A percentile compares a stretch with the other conserved stretches of the same genome.
Conservation (phyloP, 331 rosid genomes). For the Cydonia oblonga region DNA sequence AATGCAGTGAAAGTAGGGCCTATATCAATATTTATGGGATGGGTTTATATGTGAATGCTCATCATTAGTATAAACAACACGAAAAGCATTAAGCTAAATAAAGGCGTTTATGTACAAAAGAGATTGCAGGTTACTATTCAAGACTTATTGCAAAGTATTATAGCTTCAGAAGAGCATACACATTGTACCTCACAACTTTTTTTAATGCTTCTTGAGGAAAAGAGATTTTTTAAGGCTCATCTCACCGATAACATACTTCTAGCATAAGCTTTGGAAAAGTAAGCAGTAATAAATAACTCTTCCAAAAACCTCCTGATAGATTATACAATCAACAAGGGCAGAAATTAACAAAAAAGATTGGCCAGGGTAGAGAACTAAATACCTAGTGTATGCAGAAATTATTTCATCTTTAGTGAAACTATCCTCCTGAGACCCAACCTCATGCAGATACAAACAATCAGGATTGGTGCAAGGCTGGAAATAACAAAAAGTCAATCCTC, state of each 20-base stretch:
- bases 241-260: neutral
- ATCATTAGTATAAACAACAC: neutral
- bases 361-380: conserved; percentile 1
- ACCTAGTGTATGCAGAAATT: conserved; percentile 85
- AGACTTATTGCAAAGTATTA: neutral
- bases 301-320: neutral
- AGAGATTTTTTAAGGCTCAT: neutral
- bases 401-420: conserved; percentile 95
- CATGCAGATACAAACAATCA: conserved; percentile 90
- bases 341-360: neutral
- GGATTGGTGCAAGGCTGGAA: conserved; percentile 96
- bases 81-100: neutral
- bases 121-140: neutral
- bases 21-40: neutral
- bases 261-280: too few relatives aligned
- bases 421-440: conserved; percentile 80
- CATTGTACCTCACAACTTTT: neutral
- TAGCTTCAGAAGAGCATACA: neutral
- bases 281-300: neutral
- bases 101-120: neutral
- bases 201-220: neutral
- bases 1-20: neutral
- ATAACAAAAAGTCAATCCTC: conserved; percentile 4
- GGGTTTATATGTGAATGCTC: neutral
- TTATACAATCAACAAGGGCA: neutral